Base-by-base conservation (phyloP, 1,284 basidiomycete species). In the Clitocybe nebularis region DNA sequence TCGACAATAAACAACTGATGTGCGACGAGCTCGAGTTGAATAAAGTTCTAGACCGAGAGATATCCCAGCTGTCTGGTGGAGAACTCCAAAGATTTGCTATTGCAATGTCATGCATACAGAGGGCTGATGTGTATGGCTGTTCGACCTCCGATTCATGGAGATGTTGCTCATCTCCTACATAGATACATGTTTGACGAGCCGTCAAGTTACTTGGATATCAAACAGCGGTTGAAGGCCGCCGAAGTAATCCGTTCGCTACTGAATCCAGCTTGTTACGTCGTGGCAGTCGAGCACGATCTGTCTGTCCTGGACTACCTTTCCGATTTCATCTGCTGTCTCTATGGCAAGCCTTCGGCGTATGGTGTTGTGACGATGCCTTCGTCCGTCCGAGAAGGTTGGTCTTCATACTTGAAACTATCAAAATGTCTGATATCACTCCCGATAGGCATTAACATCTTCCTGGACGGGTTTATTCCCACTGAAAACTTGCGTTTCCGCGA, bases 101-200 rank as follows among this genome's bases (percentile, higher is more conserved):
- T 58, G 91, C 89, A 3, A 90, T 93, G 85, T 83, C 88, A 16
- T 93, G 90, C 56, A 90, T 97, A 47, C 90, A 96, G 63, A 78
- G 69, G 45, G 94, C 93, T 35, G 93, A 97, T 60, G 90, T 97
- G 84, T 79, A 52, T 39, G 65, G 60, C 6, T 24, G 24, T 10
- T 35, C 34, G 42, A 45, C 44, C 13, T 43, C 1, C 22, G 16
- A 41, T 29, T 20, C 2, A 25, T 9, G 7, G 13, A 30, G 22
- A 33, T 7, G 28, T 6, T 20, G 28, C 34, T 3, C 47, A 2
- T 2, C 11, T 13, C 25, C 33, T 16, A 8, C 40, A 13, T 56
- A 91, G 89, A 30, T 93, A 93, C 71, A 94, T 94, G 91, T 94
- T 94, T 57, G 91, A 97, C 71, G 94, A 97, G 63, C 94, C 94